These are phyloP conservation scores for Hirsutella rhossiliensis DNA, from an alignment of 2,329 filamentous ascomycete species.

Conservation along the genomic window DNA sequence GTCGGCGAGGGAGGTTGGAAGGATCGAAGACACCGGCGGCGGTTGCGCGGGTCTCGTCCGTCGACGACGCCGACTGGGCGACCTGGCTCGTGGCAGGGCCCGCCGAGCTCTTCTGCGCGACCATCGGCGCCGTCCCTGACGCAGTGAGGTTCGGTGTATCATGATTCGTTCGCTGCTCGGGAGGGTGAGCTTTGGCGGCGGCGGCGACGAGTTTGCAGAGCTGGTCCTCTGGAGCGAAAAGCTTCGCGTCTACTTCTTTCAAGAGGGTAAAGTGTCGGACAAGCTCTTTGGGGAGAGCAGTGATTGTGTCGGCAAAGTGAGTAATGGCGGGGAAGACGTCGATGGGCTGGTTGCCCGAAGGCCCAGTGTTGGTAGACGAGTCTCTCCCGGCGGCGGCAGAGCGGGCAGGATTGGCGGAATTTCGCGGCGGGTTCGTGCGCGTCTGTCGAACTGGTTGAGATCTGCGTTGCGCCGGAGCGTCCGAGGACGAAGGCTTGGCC, in stretches of 20 bases:
- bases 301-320: conserved; percentile 82
- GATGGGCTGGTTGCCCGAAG: conserved; percentile 44
- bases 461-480: conserved; percentile 39
- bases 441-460: conserved; percentile 54
- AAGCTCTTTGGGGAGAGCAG: conserved; percentile 86
- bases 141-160: conserved; percentile 30
- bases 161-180: conserved; percentile 31
- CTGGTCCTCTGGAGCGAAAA: conserved; percentile 75
- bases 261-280: conserved; percentile 90
- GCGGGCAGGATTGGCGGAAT: conserved; percentile 34
- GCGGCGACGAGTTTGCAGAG: conserved; percentile 64
- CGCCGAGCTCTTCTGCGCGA: conserved; percentile 35
- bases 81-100: conserved; percentile 24
- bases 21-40: conserved; percentile 35
- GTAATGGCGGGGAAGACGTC: conserved; percentile 56
- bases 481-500: conserved; percentile 32
- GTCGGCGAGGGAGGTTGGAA: conserved; percentile 52
- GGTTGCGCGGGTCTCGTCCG: conserved; percentile 29
- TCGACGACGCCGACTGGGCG: conserved; percentile 23
- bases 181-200: conserved; percentile 39
- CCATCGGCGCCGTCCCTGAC: conserved; percentile 33
- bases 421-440: conserved; percentile 50
- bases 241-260: conserved; percentile 96
- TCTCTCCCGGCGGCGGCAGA: conserved; percentile 29
- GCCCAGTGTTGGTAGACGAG: conserved; percentile 28